A percentile compares a stretch with the other conserved stretches of the same genome.
These are phyloP conservation scores for Metschnikowia aberdeeniae DNA, from an alignment of 805 yeast species.

Conservation along the genomic window DNA sequence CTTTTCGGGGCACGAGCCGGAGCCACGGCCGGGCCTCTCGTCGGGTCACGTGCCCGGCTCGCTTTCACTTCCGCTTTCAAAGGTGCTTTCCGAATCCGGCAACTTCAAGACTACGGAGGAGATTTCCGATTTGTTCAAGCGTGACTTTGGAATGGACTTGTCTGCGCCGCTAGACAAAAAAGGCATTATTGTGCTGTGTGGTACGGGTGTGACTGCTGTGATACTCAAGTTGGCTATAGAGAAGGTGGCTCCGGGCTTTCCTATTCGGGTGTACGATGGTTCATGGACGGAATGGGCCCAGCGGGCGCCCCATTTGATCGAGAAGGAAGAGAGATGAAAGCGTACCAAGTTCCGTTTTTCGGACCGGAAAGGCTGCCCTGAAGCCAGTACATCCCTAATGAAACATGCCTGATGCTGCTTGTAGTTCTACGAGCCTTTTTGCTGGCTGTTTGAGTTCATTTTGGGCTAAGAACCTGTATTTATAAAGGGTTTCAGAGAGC, in stretches of 20 bases:
- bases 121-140: constrained; percentile 43
- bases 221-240: constrained; percentile 69
- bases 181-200: constrained; percentile 85
- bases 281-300: constrained; percentile 87
- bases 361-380: too few relatives aligned
- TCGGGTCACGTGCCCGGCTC: constrained; percentile 91
- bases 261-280: constrained; percentile 61
- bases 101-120: constrained; percentile 47
- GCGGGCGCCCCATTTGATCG: constrained; percentile 60
- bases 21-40: constrained; percentile 82
- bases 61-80: constrained; percentile 67
- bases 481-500: too few relatives aligned
- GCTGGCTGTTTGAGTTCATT: too few relatives aligned
- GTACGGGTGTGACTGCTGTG: constrained; percentile 95
- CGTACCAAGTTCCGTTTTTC: too few relatives aligned
- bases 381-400: too few relatives aligned
- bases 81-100: constrained; percentile 49
- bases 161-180: constrained; percentile 34
- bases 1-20: constrained; percentile 76
- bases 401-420: too few relatives aligned
- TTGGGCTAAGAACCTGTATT: too few relatives aligned
- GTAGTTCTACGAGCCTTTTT: too few relatives aligned
- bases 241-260: constrained; percentile 31
- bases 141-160: constrained; percentile 31
- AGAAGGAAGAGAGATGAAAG: constrained; percentile 23